phyloP scores from a whole-genome alignment of 805 yeast genomes.

The Clavispora fructus region DNA sequence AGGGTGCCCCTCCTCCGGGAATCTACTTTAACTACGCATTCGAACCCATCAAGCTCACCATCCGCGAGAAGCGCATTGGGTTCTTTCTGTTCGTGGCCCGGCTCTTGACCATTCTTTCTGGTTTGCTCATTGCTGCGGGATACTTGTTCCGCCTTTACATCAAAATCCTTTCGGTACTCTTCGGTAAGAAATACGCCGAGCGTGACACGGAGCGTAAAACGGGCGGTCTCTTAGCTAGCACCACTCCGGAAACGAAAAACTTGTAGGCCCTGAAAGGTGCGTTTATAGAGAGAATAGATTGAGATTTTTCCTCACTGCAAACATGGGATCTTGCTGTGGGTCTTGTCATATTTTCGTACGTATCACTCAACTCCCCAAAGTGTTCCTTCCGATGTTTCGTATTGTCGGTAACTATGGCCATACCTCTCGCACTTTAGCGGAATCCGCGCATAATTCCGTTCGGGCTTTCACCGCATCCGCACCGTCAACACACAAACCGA shows the following conservation, averaged over 20 bases:
- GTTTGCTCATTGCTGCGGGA: conserved; percentile 63
- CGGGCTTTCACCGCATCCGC: too few species aligned
- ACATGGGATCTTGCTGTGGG: too few species aligned
- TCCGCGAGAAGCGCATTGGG: conserved; percentile 68
- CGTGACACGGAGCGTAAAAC: conserved; percentile 43
- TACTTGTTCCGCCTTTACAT: conserved; percentile 61
- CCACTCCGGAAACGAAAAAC: not conserved
- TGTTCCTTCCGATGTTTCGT: too few species aligned
- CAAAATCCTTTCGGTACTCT: conserved; percentile 40
- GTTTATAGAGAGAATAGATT: not conserved
- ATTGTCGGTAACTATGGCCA: too few species aligned
- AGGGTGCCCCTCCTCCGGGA: conserved; percentile 49
- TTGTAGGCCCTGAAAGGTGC: not conserved
- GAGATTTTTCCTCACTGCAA: not conserved
- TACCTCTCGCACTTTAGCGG: too few species aligned
- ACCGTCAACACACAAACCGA: not conserved
- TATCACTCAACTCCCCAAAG: too few species aligned
- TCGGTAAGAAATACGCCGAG: conserved; percentile 54
- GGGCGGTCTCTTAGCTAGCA: conserved; percentile 27
- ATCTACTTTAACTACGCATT: conserved; percentile 80
- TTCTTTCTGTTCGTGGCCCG: conserved; percentile 75
- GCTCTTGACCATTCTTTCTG: conserved; percentile 78
- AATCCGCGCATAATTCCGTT: not conserved
- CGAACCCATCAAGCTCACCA: conserved; percentile 73
- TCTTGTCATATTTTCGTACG: too few species aligned